phyloP scores from a whole-genome alignment of 2,329 filamentous ascomycete genomes.

The Penicillium expansum region DNA sequence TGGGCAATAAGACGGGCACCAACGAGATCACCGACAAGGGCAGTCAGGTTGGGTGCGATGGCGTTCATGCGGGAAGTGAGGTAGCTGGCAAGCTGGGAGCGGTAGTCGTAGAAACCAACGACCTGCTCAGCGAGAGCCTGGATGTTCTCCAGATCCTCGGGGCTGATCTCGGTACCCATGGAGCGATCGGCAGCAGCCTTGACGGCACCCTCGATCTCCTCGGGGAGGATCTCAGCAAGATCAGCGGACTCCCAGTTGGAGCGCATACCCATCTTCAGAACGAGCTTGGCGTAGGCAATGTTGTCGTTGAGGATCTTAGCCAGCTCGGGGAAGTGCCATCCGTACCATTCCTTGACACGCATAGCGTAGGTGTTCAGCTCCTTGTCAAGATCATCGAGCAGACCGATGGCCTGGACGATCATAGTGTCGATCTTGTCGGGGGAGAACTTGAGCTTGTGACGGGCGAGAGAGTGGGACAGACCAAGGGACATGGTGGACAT shows the following conservation, averaged over 20 bases:
- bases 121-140: conserved; percentile 89
- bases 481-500: conserved; percentile 93
- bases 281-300: conserved; percentile 84
- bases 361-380: conserved; percentile 98
- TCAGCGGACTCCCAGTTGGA: conserved; percentile 73
- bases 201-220: conserved; percentile 87
- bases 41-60: conserved; percentile 92
- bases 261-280: conserved; percentile 85
- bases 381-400: conserved; percentile 96
- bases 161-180: conserved; percentile 97
- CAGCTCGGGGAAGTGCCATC: conserved; percentile 99
- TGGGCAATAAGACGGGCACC: conserved; percentile 94
- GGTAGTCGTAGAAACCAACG: conserved; percentile 86
- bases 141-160: conserved; percentile 91
- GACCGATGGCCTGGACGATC: conserved; percentile 95
- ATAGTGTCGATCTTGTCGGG: conserved; percentile 99
- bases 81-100: conserved; percentile 82
- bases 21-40: conserved; percentile 87
- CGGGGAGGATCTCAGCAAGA: conserved; percentile 85
- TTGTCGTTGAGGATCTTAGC: conserved; percentile 97
- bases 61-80: conserved; percentile 91
- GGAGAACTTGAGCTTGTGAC: conserved; percentile 98
- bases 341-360: conserved; percentile 99
- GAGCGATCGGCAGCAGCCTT: conserved; percentile 94
- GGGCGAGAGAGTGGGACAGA: conserved; percentile 93